These are phyloP conservation scores for Gastrolobium villosum DNA, from an alignment of 306 rosid genomes.

Conservation along the genomic window DNA sequence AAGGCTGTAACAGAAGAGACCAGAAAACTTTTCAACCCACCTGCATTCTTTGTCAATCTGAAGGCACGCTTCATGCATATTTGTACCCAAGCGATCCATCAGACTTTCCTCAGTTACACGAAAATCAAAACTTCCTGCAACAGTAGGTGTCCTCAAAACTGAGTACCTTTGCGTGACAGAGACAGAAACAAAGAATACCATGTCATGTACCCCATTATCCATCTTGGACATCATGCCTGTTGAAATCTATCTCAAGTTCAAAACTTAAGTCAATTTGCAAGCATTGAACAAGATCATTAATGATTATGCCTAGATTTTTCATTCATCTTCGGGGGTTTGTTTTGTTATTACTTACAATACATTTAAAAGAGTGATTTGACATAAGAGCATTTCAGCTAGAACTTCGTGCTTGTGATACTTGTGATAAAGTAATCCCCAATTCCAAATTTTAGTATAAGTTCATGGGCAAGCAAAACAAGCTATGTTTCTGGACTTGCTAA, in stretches of 20 bases:
- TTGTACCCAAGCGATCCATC: constrained; percentile 70
- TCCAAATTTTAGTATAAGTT: constrained; percentile 4
- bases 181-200: not conserved
- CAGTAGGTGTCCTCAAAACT: constrained; percentile 1
- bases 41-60: constrained; percentile 75
- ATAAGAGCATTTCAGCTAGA: constrained; percentile 7
- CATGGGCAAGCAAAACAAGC: constrained; percentile 15
- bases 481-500: not conserved
- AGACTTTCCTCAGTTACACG: constrained; percentile 72
- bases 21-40: constrained; percentile 46
- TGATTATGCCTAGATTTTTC: not conserved
- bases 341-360: constrained; percentile 11
- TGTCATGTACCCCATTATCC: constrained; percentile 8
- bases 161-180: constrained; percentile 5
- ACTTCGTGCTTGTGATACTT: constrained; percentile 31
- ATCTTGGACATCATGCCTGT: not conserved
- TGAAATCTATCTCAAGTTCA: not conserved
- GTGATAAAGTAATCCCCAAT: not conserved
- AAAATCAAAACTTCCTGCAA: constrained; percentile 54
- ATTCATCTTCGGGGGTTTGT: not conserved
- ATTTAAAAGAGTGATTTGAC: not conserved
- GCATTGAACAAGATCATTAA: not conserved
- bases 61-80: constrained; percentile 75
- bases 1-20: not conserved
- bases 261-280: constrained; percentile 16